Evolutionary conservation across 2,329 filamentous ascomycete genomes (phyloP).

Genomic region (Exophiala phaeomuriformis): DNA sequence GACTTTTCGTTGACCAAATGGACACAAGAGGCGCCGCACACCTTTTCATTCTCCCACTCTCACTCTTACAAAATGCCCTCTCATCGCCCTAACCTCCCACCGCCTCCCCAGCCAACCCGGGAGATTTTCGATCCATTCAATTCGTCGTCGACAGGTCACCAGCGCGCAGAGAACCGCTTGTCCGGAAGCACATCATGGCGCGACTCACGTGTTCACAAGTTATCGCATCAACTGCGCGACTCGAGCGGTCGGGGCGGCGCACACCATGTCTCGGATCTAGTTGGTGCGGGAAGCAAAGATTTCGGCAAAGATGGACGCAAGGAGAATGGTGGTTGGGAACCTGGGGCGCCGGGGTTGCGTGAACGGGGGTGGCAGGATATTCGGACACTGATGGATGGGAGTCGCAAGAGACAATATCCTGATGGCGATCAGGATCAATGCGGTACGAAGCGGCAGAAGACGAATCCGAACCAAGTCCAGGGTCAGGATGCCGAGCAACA

Average conservation of each 20-base stretch:
- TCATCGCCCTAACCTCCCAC: conserved; percentile 13
- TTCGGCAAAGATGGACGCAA: conserved; percentile 45
- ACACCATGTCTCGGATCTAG: conserved; percentile 54
- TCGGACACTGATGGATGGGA: conserved; percentile 42
- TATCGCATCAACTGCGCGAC: conserved; percentile 60
- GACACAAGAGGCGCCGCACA: not conserved
- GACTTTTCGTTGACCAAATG: not conserved
- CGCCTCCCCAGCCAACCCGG: conserved; percentile 22
- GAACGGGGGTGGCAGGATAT: conserved; percentile 36
- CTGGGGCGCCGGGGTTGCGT: conserved; percentile 33
- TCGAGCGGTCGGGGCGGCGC: conserved; percentile 53
- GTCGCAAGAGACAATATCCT: conserved; percentile 35
- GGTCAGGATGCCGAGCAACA: conserved; percentile 7
- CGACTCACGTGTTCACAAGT: conserved; percentile 59
- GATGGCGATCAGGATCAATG: no score
- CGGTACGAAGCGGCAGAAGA: conserved; percentile 18
- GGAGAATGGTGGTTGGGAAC: conserved; percentile 48
- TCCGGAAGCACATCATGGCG: conserved; percentile 63
- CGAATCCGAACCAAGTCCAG: not conserved
- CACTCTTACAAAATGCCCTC: conserved; percentile 11
- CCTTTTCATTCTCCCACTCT: not conserved
- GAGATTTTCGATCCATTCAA: conserved; percentile 46
- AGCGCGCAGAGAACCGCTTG: conserved; percentile 61
- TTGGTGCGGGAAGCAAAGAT: conserved; percentile 56
- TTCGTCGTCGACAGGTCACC: conserved; percentile 68